Evolutionary conservation across 495 filamentous ascomycete species (phyloP), one percentile per base, ranked within the genome.

Genomic region (Neurospora hispaniola): DNA sequence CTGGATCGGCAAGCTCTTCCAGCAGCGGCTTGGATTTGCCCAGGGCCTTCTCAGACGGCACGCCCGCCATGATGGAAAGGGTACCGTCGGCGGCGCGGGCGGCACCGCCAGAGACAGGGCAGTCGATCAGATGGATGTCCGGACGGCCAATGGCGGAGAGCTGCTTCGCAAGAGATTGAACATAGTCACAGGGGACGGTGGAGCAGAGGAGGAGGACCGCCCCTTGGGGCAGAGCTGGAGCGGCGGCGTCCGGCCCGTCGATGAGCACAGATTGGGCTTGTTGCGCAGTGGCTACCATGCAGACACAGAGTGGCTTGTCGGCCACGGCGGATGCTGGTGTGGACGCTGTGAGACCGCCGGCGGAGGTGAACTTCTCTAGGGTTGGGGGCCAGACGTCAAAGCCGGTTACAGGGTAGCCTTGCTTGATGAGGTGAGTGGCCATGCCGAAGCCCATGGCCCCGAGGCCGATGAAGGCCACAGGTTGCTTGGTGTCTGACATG

Each of bases 361-460:
- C 90, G 3, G 86, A 82, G 70, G 86, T 79, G 83, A 96, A 93
- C 10, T 85, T 86, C 66, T 91, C 87, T n/a, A 94, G 84, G 0
- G 90, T 89, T n/a, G 91, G 89, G 1, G 83, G 83, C 84, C 89
- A 93, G 72, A 94, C 87, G 78, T 96, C 93, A 79, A 89, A 96
- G 69, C 91, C 92, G 42, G 88, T 91, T 23, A 96, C 90, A 2
- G 82, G 68, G 78, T 90, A 91, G 72, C 89, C 89, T 59, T 88
- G 81, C 76, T 90, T 90, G 74, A 94, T 81, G 66, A 96, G 88
- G 76, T 93, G 87, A 46, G 89, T 90, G 76, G 93, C 92, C 91
- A 94, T 95, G 75, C 92, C 92, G 78, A 92, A 93, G 77, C 93
- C 93, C 93, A 94, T 96, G 82, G 93, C 92, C 75, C 93, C 93